phyloP scores from a whole-genome alignment of 2,329 filamentous ascomycete species.

The Magnaporthiopsis rhizophila region DNA sequence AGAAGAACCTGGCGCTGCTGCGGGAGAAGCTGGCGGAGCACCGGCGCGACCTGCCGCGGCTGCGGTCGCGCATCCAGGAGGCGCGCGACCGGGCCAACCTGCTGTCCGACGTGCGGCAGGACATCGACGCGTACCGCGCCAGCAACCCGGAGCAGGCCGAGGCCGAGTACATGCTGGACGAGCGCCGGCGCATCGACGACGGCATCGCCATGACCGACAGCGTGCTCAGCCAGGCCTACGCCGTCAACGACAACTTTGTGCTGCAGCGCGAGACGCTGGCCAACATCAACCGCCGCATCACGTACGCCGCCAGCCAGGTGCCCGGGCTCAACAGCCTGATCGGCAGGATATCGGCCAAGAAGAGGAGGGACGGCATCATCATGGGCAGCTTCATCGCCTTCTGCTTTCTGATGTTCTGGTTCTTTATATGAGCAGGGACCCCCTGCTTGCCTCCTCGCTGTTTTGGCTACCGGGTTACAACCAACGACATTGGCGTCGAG shows the following conservation, averaged over 20 bases:
- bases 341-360: slow-evolving; percentile 85
- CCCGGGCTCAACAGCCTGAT: slow-evolving; percentile 92
- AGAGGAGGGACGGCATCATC: slow-evolving; percentile 90
- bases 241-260: slow-evolving; percentile 85
- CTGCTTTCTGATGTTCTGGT: slow-evolving; percentile 82
- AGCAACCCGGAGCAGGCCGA: slow-evolving; percentile 76
- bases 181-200: slow-evolving; percentile 77
- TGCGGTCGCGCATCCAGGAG: slow-evolving; percentile 65
- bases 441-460: background rate
- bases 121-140: slow-evolving; percentile 83
- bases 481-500: background rate
- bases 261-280: slow-evolving; percentile 80
- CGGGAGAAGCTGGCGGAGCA: slow-evolving; percentile 86
- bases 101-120: slow-evolving; percentile 79
- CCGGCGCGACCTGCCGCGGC: slow-evolving; percentile 68
- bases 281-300: slow-evolving; percentile 86
- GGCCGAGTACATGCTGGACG: slow-evolving; percentile 94
- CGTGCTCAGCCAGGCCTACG: slow-evolving; percentile 91
- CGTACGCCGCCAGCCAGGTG: slow-evolving; percentile 79
- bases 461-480: background rate
- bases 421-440: slow-evolving; percentile 49
- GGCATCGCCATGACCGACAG: slow-evolving; percentile 84
- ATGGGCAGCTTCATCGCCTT: slow-evolving; percentile 85
- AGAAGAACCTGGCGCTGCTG: slow-evolving; percentile 88
- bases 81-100: slow-evolving; percentile 84